Evolutionary conservation across 73 alveolate species (phyloP).

Genomic region (Paramecium tetraurelia): DNA sequence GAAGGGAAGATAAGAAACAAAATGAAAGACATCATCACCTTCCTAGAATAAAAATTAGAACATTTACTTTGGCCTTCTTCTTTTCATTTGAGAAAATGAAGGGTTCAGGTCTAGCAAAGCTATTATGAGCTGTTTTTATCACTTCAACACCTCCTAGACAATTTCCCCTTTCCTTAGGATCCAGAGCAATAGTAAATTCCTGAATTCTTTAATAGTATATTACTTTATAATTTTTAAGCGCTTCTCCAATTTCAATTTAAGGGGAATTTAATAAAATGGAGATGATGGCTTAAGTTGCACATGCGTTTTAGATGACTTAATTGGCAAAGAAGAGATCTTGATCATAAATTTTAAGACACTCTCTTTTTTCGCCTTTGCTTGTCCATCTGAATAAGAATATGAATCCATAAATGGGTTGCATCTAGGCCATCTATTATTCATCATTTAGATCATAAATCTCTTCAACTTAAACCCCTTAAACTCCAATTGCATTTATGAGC

Average conservation of each 20-base stretch:
- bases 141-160: constrained; percentile 83
- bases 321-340: constrained; percentile 93
- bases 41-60: constrained; percentile 56
- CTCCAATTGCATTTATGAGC: constrained; percentile 89
- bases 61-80: constrained; percentile 40
- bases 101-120: constrained; percentile 92
- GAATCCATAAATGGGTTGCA: constrained; percentile 90
- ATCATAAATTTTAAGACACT: constrained; percentile 80
- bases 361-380: constrained; percentile 76
- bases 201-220: not conserved
- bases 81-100: constrained; percentile 78
- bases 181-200: constrained; percentile 77
- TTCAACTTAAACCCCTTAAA: constrained; percentile 93
- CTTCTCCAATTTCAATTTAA: constrained; percentile 90
- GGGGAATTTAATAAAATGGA: constrained; percentile 83
- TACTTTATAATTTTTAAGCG: constrained; percentile 80
- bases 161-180: constrained; percentile 81
- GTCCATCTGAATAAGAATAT: constrained; percentile 90
- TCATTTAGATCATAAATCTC: constrained; percentile 85
- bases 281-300: constrained; percentile 96
- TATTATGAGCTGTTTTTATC: constrained; percentile 85
- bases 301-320: constrained; percentile 91
- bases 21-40: constrained; percentile 94
- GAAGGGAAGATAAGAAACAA: constrained; percentile 90
- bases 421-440: constrained; percentile 67